Percentiles rank a stretch among this genome's conserved stretches.
Conservation (phyloP, 176 grass and related monocot species). For the Chloris gayana region DNA sequence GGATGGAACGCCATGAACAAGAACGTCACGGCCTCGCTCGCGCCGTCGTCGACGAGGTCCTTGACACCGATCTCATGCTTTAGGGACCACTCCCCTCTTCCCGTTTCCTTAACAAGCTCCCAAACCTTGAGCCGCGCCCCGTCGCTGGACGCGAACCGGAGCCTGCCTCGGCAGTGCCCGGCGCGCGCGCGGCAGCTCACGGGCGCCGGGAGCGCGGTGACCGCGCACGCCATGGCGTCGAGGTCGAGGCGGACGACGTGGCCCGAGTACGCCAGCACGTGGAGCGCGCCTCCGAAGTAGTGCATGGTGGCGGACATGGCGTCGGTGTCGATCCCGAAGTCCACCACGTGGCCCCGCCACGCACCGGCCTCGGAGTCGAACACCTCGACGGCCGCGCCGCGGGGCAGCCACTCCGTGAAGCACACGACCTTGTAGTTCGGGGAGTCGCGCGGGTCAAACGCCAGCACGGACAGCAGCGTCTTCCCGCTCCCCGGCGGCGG, state of each 20-base stretch:
- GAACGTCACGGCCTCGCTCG: slow-evolving; percentile 32
- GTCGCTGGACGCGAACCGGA: slow-evolving; percentile 63
- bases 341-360: slow-evolving; percentile 56
- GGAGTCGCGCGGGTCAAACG: slow-evolving; percentile 66
- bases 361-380: slow-evolving; percentile 56
- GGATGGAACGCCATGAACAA: slow-evolving; percentile 85
- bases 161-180: slow-evolving; percentile 55
- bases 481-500: background rate
- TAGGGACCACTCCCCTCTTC: slow-evolving; percentile 35
- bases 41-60: slow-evolving; percentile 38
- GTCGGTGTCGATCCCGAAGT: slow-evolving; percentile 68
- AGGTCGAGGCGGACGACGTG: slow-evolving; percentile 68
- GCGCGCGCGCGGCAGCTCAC: slow-evolving; percentile 59
- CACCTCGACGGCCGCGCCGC: slow-evolving; percentile 66
- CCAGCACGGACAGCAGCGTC: slow-evolving; percentile 71
- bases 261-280: slow-evolving; percentile 78
- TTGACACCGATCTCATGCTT: slow-evolving; percentile 58
- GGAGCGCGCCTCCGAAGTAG: slow-evolving; percentile 57
- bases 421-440: slow-evolving; percentile 67
- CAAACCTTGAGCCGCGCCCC: slow-evolving; percentile 63
- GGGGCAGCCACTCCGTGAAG: slow-evolving; percentile 61
- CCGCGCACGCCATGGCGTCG: slow-evolving; percentile 40
- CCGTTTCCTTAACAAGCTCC: slow-evolving; percentile 43
- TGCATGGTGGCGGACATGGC: slow-evolving; percentile 85
- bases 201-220: slow-evolving; percentile 65